Evolutionary conservation across 139 green algal species (phyloP).

Genomic region (Chlorella vulgaris): DNA sequence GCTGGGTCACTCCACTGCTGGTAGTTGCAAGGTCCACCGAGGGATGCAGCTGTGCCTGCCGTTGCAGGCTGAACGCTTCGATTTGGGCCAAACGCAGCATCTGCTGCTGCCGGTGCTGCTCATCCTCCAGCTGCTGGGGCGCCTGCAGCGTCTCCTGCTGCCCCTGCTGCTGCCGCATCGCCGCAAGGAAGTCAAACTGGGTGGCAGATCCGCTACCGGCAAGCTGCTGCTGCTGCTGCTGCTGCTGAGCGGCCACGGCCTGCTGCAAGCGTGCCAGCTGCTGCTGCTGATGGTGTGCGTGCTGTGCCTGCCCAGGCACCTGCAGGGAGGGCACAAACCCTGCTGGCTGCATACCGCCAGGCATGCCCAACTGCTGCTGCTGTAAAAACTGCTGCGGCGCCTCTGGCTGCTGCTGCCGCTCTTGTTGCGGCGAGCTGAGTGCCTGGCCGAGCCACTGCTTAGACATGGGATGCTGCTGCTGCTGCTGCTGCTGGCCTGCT

Average conservation of each 20-base stretch:
- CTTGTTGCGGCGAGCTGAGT: not conserved
- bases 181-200: not conserved
- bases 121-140: not conserved
- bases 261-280: not conserved
- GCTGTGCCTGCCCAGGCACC: not conserved
- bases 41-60: not conserved
- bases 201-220: too few species aligned
- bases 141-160: not conserved
- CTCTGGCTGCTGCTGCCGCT: not conserved
- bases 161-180: not conserved
- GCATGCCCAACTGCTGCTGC: not conserved
- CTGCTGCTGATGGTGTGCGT: not conserved
- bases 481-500: not conserved
- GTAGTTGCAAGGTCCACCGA: not conserved
- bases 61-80: not conserved
- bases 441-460: not conserved
- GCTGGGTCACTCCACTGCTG: not conserved
- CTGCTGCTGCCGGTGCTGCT: not conserved
- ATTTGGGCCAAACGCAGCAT: not conserved
- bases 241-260: too few species aligned
- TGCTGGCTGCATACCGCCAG: not conserved
- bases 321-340: not conserved
- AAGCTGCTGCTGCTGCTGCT: too few species aligned
- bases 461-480: not conserved
- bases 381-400: not conserved